A percentile compares a stretch with the other conserved stretches of the same genome.
Evolutionary conservation across 1,139 yeast genomes (phyloP).

Genomic region (Wickerhamomyces sp.): DNA sequence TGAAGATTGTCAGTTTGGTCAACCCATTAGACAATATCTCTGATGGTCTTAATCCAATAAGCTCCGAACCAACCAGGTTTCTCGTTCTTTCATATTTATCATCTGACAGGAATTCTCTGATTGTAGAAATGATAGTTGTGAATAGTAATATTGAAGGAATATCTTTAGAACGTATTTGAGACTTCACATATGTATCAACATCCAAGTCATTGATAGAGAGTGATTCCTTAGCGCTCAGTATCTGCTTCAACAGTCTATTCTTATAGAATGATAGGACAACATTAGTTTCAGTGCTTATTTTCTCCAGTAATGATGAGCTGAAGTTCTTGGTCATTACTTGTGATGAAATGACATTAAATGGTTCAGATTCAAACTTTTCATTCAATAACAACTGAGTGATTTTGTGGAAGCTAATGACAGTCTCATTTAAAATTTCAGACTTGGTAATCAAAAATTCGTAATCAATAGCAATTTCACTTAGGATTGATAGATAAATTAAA

Average conservation of each 20-base stretch:
- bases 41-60: constrained; percentile 46
- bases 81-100: constrained; percentile 46
- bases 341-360: constrained; percentile 7
- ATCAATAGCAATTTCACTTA: constrained; percentile 34
- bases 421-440: neutral
- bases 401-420: neutral
- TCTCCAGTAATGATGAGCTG: constrained; percentile 1
- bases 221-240: constrained; percentile 25
- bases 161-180: constrained; percentile 23
- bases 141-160: constrained; percentile 31
- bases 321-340: constrained; percentile 5
- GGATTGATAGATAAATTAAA: constrained; percentile 25
- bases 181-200: constrained; percentile 31
- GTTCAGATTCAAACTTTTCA: neutral
- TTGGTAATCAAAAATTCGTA: constrained; percentile 25
- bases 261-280: constrained; percentile 23
- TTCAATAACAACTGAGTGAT: neutral
- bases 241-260: constrained; percentile 23
- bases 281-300: constrained; percentile 1
- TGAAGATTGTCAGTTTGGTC: constrained; percentile 44
- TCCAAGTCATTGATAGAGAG: constrained; percentile 20
- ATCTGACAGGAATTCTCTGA: constrained; percentile 33
- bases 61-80: constrained; percentile 59
- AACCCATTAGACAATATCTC: constrained; percentile 41
- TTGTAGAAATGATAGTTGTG: constrained; percentile 35